Evolutionary conservation across 768 basidiomycete species (phyloP).

Genomic region (Leccinum subtestaceum): DNA sequence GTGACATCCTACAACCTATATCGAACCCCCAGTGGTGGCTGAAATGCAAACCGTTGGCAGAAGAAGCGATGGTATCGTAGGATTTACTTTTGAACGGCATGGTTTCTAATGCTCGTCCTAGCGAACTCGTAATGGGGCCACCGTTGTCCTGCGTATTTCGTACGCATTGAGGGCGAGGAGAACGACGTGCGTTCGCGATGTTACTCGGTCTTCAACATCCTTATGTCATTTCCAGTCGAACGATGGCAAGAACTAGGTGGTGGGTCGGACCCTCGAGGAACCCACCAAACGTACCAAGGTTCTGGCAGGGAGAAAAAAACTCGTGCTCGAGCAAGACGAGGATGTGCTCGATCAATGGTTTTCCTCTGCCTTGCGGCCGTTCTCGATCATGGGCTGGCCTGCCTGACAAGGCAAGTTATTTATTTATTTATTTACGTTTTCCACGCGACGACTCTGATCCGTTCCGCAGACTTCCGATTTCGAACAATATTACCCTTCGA

Average conservation of each 20-base stretch:
- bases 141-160: slow-evolving; percentile 91
- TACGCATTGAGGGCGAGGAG: slow-evolving; percentile 66
- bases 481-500: slow-evolving; percentile 80
- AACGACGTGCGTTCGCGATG: slow-evolving; percentile 57
- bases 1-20: too few relatives aligned
- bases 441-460: slow-evolving; percentile 3
- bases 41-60: slow-evolving; percentile 84
- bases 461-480: slow-evolving; percentile 59
- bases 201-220: not conserved
- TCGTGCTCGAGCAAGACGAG: slow-evolving; percentile 85
- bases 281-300: slow-evolving; percentile 71
- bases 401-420: slow-evolving; percentile 73
- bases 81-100: too few relatives aligned
- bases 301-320: slow-evolving; percentile 66
- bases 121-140: slow-evolving; percentile 93
- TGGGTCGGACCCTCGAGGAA: slow-evolving; percentile 75
- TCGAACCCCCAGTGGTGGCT: slow-evolving; percentile 94
- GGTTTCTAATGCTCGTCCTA: slow-evolving; percentile 28
- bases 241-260: slow-evolving; percentile 87
- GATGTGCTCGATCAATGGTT: slow-evolving; percentile 90
- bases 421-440: not conserved
- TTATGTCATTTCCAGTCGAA: slow-evolving; percentile 39
- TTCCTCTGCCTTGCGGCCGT: slow-evolving; percentile 95
- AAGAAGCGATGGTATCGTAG: slow-evolving; percentile 70
- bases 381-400: slow-evolving; percentile 94